phyloP scores from a whole-genome alignment of 192 early-diverging fungal species.

The Entomortierella chlamydospora region DNA sequence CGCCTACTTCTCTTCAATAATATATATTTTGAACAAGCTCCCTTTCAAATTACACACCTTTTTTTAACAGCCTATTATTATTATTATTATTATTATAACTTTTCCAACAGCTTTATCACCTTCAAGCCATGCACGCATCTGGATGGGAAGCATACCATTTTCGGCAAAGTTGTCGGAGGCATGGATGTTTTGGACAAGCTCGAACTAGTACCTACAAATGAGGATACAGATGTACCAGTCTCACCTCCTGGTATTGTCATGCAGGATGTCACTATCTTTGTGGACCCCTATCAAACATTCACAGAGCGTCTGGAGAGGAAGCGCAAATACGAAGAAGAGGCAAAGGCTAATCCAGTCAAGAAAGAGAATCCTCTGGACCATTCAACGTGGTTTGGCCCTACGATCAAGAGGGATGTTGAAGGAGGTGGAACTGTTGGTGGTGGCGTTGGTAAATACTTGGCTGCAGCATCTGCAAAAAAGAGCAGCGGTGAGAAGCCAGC shows the following conservation, averaged over 20 bases:
- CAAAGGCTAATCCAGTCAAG: constrained; percentile 53
- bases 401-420: constrained; percentile 51
- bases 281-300: constrained; percentile 88
- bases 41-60: not conserved
- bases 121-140: constrained; percentile 74
- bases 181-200: constrained; percentile 83
- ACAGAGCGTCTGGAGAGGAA: constrained; percentile 75
- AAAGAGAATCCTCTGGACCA: constrained; percentile 65
- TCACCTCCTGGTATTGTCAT: constrained; percentile 77
- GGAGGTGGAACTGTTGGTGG: constrained; percentile 41
- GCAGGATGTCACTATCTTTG: constrained; percentile 76
- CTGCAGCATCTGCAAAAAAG: constrained; percentile 18
- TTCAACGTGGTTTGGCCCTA: constrained; percentile 81
- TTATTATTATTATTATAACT: no score
- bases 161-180: constrained; percentile 94
- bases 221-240: constrained; percentile 75
- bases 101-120: constrained; percentile 68
- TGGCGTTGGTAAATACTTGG: constrained; percentile 77
- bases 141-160: constrained; percentile 91
- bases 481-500: not conserved
- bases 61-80: no score
- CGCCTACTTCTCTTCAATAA: no score
- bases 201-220: constrained; percentile 79
- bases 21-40: no score
- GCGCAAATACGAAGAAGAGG: constrained; percentile 58